Conservation (phyloP, 2,329 filamentous ascomycete genomes). For the Pseudogymnoascus sp. region DNA sequence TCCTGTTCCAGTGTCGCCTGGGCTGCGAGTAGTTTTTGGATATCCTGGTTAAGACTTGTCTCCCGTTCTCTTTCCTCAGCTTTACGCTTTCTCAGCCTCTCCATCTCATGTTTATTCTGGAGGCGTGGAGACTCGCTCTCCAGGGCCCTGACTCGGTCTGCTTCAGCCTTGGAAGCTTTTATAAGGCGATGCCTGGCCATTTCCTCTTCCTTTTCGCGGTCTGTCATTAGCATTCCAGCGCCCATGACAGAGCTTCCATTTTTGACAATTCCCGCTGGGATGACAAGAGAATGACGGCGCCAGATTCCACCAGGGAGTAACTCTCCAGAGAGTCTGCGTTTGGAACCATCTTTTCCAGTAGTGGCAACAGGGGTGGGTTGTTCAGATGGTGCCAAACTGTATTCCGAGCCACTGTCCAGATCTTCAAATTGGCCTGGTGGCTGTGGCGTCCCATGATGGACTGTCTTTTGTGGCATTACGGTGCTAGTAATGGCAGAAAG, state of each 20-base stretch:
- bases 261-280: slow-evolving; percentile 3
- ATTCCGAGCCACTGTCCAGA: background rate
- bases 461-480: background rate
- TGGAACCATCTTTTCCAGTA: background rate
- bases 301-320: slow-evolving; percentile 9
- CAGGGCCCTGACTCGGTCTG: background rate
- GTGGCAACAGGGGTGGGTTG: background rate
- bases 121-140: background rate
- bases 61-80: background rate
- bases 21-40: background rate
- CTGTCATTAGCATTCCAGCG: slow-evolving; percentile 1
- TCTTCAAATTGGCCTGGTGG: background rate
- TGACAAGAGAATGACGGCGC: background rate
- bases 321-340: background rate
- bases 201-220: slow-evolving; percentile 2
- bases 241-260: background rate
- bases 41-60: background rate
- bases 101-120: slow-evolving; percentile 3
- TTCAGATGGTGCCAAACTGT: background rate
- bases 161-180: background rate
- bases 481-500: slow-evolving; percentile 4
- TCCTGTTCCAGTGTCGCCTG: background rate
- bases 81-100: background rate
- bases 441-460: background rate
- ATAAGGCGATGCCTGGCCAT: background rate